These are phyloP conservation scores for Komagataea norvegica DNA, from an alignment of 1,139 yeast species.

Conservation along the genomic window DNA sequence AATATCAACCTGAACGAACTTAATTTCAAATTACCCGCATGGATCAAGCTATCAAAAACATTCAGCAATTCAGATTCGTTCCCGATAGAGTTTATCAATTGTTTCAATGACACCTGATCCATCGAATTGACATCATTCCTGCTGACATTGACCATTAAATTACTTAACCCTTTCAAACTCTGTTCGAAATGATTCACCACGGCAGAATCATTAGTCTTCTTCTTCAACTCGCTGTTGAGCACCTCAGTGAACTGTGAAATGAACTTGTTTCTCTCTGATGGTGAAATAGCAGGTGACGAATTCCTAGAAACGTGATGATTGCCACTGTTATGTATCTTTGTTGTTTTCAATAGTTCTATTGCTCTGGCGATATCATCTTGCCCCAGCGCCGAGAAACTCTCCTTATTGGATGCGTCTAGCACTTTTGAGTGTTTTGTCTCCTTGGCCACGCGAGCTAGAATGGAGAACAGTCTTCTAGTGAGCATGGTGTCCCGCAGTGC, in stretches of 20 bases:
- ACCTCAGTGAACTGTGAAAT: slow-evolving; percentile 12
- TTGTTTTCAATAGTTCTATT: too few species aligned
- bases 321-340: too few species aligned
- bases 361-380: too few species aligned
- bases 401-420: too few species aligned
- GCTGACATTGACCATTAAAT: slow-evolving; percentile 1
- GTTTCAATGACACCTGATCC: slow-evolving; percentile 6
- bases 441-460: not conserved
- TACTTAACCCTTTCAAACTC: slow-evolving; percentile 10
- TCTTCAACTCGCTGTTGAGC: slow-evolving; percentile 4
- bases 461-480: not conserved
- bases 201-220: not conserved
- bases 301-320: too few species aligned
- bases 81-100: slow-evolving; percentile 1
- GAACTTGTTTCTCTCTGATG: too few species aligned
- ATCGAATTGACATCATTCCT: slow-evolving; percentile 5
- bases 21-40: slow-evolving; percentile 7
- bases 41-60: slow-evolving; percentile 10
- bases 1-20: slow-evolving; percentile 10
- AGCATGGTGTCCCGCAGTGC: not conserved
- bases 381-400: too few species aligned
- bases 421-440: too few species aligned
- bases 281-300: too few species aligned
- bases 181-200: slow-evolving; percentile 9
- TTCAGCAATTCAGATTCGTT: slow-evolving; percentile 6